Conservation (phyloP, 2,329 filamentous ascomycete genomes). For the Rachicladosporium sp. region DNA sequence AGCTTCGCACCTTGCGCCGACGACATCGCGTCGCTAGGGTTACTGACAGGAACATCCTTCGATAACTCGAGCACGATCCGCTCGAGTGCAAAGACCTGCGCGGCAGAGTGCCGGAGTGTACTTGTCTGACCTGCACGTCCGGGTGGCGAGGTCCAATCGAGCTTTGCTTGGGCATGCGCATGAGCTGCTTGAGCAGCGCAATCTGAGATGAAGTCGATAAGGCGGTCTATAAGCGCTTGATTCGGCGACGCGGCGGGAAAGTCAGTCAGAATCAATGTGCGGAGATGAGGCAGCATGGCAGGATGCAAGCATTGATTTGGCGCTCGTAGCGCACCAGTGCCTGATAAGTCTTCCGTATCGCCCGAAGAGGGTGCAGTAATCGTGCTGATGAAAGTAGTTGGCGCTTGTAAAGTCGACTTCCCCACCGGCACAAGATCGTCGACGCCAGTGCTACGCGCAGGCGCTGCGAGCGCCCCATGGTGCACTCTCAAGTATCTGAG, state of each 20-base stretch:
- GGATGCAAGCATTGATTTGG: slow-evolving; percentile 33
- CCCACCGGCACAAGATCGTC: too few relatives aligned
- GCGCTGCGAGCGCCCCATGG: too few relatives aligned
- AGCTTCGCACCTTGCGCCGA: slow-evolving; percentile 30
- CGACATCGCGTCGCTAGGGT: too few relatives aligned
- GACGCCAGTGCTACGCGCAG: too few relatives aligned
- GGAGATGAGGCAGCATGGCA: slow-evolving; percentile 41
- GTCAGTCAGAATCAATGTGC: slow-evolving; percentile 44
- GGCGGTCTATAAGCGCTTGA: slow-evolving; percentile 30
- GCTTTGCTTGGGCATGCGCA: slow-evolving; percentile 39
- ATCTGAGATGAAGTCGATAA: slow-evolving; percentile 43
- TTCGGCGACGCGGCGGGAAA: slow-evolving; percentile 30
- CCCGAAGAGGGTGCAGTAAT: too few relatives aligned
- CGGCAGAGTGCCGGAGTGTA: slow-evolving; percentile 28
- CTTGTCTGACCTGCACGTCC: slow-evolving; percentile 38
- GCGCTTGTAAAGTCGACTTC: too few relatives aligned
- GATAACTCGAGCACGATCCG: slow-evolving; percentile 45
- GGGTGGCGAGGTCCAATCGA: slow-evolving; percentile 47
- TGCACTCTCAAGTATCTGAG: too few relatives aligned
- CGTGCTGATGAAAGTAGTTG: too few relatives aligned
- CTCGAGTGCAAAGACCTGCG: slow-evolving; percentile 39
- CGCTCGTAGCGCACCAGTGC: too few relatives aligned
- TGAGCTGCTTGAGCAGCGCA: slow-evolving; percentile 44
- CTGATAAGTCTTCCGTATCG: too few relatives aligned
- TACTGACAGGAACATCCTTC: slow-evolving; percentile 7